Percentiles rank a stretch among this genome's conserved stretches.
Conservation (phyloP, 768 basidiomycete genomes). For the Pleurotus tuber-regium region DNA sequence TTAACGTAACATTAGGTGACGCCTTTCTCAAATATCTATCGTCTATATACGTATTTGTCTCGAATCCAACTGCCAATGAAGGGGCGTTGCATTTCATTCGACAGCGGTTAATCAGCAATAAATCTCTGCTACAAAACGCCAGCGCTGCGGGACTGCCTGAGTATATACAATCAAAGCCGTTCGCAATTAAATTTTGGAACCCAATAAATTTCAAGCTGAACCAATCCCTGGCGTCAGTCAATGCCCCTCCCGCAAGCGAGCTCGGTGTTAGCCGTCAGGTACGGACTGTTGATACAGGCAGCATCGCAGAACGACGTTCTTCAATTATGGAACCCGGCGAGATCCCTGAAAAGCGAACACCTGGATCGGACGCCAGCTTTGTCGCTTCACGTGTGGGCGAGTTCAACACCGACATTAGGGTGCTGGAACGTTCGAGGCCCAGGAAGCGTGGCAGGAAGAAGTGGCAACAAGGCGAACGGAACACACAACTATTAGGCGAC, state of each 20-base stretch:
- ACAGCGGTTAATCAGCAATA: slow-evolving; percentile 75
- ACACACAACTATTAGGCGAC: slow-evolving; percentile 61
- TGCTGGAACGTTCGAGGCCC: too few species aligned
- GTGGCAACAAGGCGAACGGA: slow-evolving; percentile 27
- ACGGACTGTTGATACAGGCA: too few species aligned
- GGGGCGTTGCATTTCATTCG: slow-evolving; percentile 65
- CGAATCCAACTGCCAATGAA: slow-evolving; percentile 61
- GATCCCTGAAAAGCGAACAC: slow-evolving; percentile 21
- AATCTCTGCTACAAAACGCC: slow-evolving; percentile 54
- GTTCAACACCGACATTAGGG: too few species aligned
- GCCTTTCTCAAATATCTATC: slow-evolving; percentile 80
- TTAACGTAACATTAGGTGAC: slow-evolving; percentile 51
- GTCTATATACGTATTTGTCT: slow-evolving; percentile 72
- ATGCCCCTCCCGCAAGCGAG: too few species aligned
- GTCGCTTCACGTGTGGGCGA: too few species aligned
- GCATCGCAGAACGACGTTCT: too few species aligned
- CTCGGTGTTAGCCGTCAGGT: too few species aligned
- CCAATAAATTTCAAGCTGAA: slow-evolving; percentile 41
- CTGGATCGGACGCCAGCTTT: too few species aligned
- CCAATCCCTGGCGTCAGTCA: too few species aligned
- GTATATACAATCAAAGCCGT: slow-evolving; percentile 72
- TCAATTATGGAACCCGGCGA: background rate
- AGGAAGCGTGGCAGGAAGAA: slow-evolving; percentile 35
- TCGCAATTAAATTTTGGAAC: slow-evolving; percentile 64
- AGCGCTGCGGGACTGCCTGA: slow-evolving; percentile 59